Percentiles rank a stretch among this genome's conserved stretches.
Evolutionary conservation across 108 stramenopile species (phyloP).

Genomic region (Mayamaea pseudoterrestris): DNA sequence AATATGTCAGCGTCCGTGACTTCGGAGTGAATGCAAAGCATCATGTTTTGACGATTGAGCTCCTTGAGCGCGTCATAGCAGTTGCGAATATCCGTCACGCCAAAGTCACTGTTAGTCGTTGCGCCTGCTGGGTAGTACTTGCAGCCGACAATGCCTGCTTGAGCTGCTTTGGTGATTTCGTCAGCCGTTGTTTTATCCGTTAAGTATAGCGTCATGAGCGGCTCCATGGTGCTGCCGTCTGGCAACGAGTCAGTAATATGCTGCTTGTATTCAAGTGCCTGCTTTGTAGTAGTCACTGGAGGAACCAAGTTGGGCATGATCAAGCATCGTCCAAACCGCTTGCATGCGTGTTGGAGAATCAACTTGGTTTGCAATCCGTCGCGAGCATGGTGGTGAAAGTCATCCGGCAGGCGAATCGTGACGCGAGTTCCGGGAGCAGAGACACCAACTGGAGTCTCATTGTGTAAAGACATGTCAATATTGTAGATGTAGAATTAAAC

Average conservation of each 20-base stretch:
- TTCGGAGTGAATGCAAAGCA: slow-evolving; percentile 95
- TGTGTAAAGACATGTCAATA: too few species aligned
- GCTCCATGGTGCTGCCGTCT: slow-evolving; percentile 23
- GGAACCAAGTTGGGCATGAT: slow-evolving; percentile 98
- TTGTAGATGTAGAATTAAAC: too few species aligned
- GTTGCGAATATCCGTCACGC: slow-evolving; percentile 87
- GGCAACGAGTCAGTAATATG: slow-evolving; percentile 51
- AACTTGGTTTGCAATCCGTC: slow-evolving; percentile 56
- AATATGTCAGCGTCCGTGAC: slow-evolving; percentile 93
- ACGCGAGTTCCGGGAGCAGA: slow-evolving; percentile 14
- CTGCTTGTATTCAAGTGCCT: slow-evolving; percentile 82
- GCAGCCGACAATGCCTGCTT: slow-evolving; percentile 70
- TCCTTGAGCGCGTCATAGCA: slow-evolving; percentile 70
- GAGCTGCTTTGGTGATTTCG: slow-evolving; percentile 71
- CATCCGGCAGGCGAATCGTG: slow-evolving; percentile 73
- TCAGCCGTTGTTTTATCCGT: slow-evolving; percentile 93
- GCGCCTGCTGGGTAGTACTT: slow-evolving; percentile 99
- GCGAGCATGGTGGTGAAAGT: slow-evolving; percentile 97
- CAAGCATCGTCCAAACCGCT: slow-evolving; percentile 73
- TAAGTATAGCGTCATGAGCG: slow-evolving; percentile 95
- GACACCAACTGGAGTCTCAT: too few species aligned
- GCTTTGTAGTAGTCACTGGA: slow-evolving; percentile 86
- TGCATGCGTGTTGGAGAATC: slow-evolving; percentile 50
- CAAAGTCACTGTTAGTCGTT: slow-evolving; percentile 93
- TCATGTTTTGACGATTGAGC: slow-evolving; percentile 73